These are phyloP conservation scores for Colletotrichum phormii DNA, from an alignment of 2,329 filamentous ascomycete species.

Conservation along the genomic window DNA sequence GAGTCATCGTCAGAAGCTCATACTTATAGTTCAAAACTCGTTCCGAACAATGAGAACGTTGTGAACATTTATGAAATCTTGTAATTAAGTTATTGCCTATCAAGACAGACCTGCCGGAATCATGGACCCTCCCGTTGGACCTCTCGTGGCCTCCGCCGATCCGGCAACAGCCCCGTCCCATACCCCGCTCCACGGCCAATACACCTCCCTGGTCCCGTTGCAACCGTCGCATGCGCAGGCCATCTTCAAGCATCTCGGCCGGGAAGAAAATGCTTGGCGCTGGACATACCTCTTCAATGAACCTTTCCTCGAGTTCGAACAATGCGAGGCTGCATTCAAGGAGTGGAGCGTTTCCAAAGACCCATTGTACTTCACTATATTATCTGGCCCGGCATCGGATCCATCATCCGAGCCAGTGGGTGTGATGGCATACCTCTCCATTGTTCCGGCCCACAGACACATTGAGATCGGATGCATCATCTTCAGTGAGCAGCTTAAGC, in stretches of 20 bases:
- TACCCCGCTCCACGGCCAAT: constrained; percentile 43
- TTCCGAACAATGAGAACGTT: not conserved
- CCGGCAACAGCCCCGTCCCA: constrained; percentile 38
- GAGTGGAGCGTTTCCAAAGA: constrained; percentile 45
- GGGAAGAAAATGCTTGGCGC: constrained; percentile 43
- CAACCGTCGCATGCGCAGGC: constrained; percentile 41
- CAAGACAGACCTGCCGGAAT: not conserved
- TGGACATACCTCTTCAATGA: constrained; percentile 50
- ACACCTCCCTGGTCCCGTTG: constrained; percentile 47
- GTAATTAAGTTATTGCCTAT: not conserved
- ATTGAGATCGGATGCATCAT: constrained; percentile 70
- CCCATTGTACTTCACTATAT: constrained; percentile 57
- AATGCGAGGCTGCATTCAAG: constrained; percentile 39
- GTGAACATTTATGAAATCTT: too few relatives aligned
- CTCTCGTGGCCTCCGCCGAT: constrained; percentile 35
- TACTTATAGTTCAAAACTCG: not conserved
- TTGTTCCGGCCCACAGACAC: constrained; percentile 58
- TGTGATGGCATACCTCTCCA: constrained; percentile 57
- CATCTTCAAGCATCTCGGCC: constrained; percentile 48
- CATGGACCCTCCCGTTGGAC: constrained; percentile 34
- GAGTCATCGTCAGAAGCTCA: not conserved
- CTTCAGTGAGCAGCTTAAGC: constrained; percentile 61
- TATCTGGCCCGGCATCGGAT: constrained; percentile 45
- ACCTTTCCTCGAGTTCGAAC: constrained; percentile 38
- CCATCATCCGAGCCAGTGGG: constrained; percentile 52